phyloP scores from a whole-genome alignment of 345 rosid species.

The Murraya paniculata region DNA sequence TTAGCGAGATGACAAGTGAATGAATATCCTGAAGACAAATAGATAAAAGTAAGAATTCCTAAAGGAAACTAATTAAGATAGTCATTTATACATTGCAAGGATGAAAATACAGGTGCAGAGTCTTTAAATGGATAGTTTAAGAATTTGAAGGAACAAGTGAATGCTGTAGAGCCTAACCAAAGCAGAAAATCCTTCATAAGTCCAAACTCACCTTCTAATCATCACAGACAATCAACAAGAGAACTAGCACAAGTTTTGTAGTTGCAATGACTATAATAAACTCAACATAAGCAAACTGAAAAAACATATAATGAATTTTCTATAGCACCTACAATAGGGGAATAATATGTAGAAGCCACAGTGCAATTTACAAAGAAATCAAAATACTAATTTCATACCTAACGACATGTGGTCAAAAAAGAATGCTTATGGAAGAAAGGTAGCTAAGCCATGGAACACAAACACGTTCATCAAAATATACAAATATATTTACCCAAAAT shows the following conservation, averaged over 20 bases:
- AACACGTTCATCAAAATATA: not conserved
- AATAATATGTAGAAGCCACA: not conserved
- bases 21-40: conserved; percentile 65
- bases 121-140: not conserved
- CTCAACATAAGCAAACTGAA: not conserved
- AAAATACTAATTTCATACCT: not conserved
- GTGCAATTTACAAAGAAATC: not conserved
- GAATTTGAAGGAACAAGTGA: not conserved
- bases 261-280: not conserved
- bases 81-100: not conserved
- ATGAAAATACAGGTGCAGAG: not conserved
- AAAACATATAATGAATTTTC: not conserved
- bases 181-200: not conserved
- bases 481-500: too few species aligned
- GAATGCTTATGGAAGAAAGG: too few species aligned
- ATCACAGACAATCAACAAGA: not conserved
- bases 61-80: conserved; percentile 3
- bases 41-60: not conserved
- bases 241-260: not conserved
- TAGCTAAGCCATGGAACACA: too few species aligned
- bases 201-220: not conserved
- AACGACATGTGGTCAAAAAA: not conserved
- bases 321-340: too few species aligned
- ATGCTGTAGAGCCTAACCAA: not conserved
- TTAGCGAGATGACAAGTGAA: conserved; percentile 58